Evolutionary conservation across 2,329 filamentous ascomycete species (phyloP), one percentile per base, ranked within the genome.

Genomic region (Penicillium sclerotigenum): DNA sequence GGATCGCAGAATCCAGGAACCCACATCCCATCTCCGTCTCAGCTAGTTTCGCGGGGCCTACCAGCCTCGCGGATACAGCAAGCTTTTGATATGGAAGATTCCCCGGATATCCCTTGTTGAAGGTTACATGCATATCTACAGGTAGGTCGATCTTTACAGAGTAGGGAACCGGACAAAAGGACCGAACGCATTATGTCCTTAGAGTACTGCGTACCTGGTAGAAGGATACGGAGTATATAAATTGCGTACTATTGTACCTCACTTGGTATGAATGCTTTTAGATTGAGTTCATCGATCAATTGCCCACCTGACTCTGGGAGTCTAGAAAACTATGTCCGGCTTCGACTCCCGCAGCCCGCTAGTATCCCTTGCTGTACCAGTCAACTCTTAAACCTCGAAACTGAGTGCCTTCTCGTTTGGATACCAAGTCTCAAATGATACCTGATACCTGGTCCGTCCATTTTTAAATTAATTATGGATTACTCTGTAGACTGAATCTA

Each of bases 321-420:
- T 59, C 51, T 43, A 58, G 51, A 64, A 43, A 62, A 57, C 41
- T 42, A 59, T 59, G 56, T 36, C 43, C 49, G 56, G 57, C 54
- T 61, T 56, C 47, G 29, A 56, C 48, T 45, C 47, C 54, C 60
- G 57, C 28, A 33, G 24, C 57, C 57, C 58, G 57, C 55, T 50
- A 52, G 55, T 56, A 55, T 59, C 62, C 62, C 62, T 64, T 65
- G 61, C 56, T 38, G 26, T 41, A 56, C 56, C 47, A 59, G 52
- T 62, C 59, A 53, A 22, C 29, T 36, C n/a, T 28, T 22, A 9
- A 26, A 33, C 20, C 14, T 18, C 14, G 16, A 34, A 16, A 26
- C 13, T 16, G 22, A 48, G 28, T n/a, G 47, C 41, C 26, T 22
- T 38, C 13, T 36, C 42, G 52, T 41, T 46, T 50, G 52, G 48